Base-by-base conservation (phyloP, 139 green algal species). In the Chlorella ohadii region DNA sequence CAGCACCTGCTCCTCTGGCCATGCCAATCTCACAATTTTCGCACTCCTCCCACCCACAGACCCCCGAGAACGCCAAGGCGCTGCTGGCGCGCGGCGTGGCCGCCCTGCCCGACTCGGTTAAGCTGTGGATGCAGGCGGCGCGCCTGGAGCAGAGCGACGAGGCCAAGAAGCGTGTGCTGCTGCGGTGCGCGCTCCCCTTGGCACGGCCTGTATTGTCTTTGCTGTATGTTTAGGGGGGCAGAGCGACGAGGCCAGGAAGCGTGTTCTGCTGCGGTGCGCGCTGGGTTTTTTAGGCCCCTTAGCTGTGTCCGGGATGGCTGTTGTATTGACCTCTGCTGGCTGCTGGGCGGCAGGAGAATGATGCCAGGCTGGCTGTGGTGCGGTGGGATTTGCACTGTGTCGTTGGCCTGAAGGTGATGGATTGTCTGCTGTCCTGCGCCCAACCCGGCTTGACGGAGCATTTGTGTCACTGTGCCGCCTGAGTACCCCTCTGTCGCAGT, bases 41-140 rank as follows among this genome's bases (percentile, higher is more conserved):
- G 28, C 6, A 2, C 63, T 22, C 4, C 27, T 34, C 63, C 63
- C 15, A 22, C 51, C 28, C 27, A 38, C 76, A 85, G 80, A 85
- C 80, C 17, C 84, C 89, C 25, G 91, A 94, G 55, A 93, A 93
- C 73, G 94, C 92, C 63, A 97, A 98, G 87, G 92, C 93, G 12
- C 90, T 99, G 75, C 91, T 99, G 44, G 96, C 97, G 6, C 89
- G 93, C 23, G 96, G 96, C 31, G 96, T 99, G 72, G 92, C 89
- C 9, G 91, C 93, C 55, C 91, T 98, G 67, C 94, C 93, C 27
- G 90, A 89, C 33, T 92, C 85, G 12, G 94, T 97, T 39, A 97
- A 96, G 89, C 91, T 99, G 44, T 99, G 97, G 97, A 96, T 98
- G 85, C 90, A 93, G 84, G 94, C 94, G 23, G 90, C 94, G 13